phyloP scores from a whole-genome alignment of 768 basidiomycete genomes.

The Lactarius hatsudake region DNA sequence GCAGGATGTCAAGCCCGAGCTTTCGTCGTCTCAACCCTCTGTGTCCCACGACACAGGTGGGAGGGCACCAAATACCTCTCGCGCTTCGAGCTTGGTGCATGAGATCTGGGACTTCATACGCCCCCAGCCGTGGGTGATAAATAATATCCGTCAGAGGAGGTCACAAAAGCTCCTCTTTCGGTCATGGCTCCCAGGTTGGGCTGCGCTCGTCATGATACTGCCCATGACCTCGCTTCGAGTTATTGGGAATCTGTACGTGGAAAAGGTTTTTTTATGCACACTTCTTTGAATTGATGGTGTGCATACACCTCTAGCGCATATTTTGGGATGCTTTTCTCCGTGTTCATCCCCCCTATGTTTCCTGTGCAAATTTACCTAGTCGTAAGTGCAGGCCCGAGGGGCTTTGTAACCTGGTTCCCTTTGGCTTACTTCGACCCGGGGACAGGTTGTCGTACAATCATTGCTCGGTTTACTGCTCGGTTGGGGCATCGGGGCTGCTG shows the following conservation, averaged over 20 bases:
- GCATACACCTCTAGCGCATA: slow-evolving; percentile 4
- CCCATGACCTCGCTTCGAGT: slow-evolving; percentile 38
- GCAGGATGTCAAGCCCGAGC: slow-evolving; percentile 11
- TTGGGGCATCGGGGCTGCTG: slow-evolving; percentile 55
- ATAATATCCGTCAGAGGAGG: slow-evolving; percentile 36
- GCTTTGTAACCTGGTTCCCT: slow-evolving; percentile 38
- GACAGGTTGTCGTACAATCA: slow-evolving; percentile 12
- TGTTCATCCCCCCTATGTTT: slow-evolving; percentile 20
- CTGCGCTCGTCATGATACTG: slow-evolving; percentile 39
- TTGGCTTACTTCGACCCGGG: background rate
- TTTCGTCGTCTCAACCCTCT: slow-evolving; percentile 3
- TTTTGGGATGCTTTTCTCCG: slow-evolving; percentile 14
- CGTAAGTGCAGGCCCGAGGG: slow-evolving; percentile 25
- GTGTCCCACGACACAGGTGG: background rate
- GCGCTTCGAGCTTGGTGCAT: background rate
- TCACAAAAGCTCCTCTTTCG: slow-evolving; percentile 39
- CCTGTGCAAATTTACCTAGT: slow-evolving; percentile 18
- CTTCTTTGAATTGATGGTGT: background rate
- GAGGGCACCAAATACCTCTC: slow-evolving; percentile 1
- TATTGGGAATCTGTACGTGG: slow-evolving; percentile 42
- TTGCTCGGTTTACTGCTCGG: slow-evolving; percentile 45
- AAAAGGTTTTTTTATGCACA: background rate
- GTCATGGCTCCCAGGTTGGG: slow-evolving; percentile 44
- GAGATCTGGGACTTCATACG: slow-evolving; percentile 18
- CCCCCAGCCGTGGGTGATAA: slow-evolving; percentile 37